Evolutionary conservation across 192 early-diverging fungal genomes (phyloP).

Genomic region (Coemansia sp.): DNA sequence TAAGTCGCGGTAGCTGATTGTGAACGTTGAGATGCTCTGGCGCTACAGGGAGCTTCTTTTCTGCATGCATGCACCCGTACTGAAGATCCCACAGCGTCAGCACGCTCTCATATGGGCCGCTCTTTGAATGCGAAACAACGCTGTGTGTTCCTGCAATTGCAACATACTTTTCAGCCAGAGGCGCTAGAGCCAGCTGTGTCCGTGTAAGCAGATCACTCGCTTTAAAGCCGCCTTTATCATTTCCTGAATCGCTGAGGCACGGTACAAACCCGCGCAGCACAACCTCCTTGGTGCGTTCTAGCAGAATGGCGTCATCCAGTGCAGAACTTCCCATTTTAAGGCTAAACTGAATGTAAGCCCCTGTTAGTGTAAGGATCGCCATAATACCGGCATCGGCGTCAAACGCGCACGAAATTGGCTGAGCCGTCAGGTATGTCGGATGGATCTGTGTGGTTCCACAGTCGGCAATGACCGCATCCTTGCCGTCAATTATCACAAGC

Average conservation of each 20-base stretch:
- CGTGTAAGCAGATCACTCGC: conserved; percentile 26
- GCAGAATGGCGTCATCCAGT: conserved; percentile 39
- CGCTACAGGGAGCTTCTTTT: conserved; percentile 28
- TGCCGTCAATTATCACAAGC: conserved; percentile 31
- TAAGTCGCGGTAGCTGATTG: conserved; percentile 27
- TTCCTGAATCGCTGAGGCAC: conserved; percentile 11
- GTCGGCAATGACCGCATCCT: conserved; percentile 25
- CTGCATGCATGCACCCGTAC: conserved; percentile 50
- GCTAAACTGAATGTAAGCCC: conserved; percentile 33
- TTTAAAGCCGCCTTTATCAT: conserved; percentile 4
- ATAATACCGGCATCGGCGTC: conserved; percentile 43
- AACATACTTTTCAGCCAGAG: conserved; percentile 46
- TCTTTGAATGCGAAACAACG: conserved; percentile 40
- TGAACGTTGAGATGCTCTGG: conserved; percentile 22
- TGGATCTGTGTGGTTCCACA: conserved; percentile 45
- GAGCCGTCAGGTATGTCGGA: conserved; percentile 24
- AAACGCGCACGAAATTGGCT: conserved; percentile 45
- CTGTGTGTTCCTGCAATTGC: conserved; percentile 53
- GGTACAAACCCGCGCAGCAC: conserved; percentile 48
- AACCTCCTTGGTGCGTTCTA: conserved; percentile 36
- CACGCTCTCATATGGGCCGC: conserved; percentile 45
- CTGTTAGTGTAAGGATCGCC: conserved; percentile 36
- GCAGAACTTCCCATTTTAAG: conserved; percentile 38
- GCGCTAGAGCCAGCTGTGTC: conserved; percentile 33
- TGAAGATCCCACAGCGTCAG: conserved; percentile 52